phyloP scores from a whole-genome alignment of 2,329 filamentous ascomycete species.

The Nothophaeocryptopus gaeumannii region DNA sequence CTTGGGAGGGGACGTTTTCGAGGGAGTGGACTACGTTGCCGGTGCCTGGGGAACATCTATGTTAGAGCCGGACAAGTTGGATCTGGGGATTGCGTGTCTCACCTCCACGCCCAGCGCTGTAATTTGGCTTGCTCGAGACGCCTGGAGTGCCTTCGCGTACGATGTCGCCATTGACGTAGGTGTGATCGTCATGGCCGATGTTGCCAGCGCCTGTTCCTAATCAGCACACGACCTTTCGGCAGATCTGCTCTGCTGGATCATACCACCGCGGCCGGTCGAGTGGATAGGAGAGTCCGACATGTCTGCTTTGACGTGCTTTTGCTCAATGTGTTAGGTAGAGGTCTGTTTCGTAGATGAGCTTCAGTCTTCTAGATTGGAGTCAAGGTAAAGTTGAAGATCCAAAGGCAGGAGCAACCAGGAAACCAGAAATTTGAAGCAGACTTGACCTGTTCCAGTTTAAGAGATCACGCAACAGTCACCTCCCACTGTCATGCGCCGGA shows the following conservation, averaged over 20 bases:
- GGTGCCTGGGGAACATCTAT: neutral
- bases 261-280: conserved; percentile 58
- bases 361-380: neutral
- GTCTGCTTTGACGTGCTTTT: conserved; percentile 1
- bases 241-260: neutral
- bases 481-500: neutral
- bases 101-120: conserved; percentile 39
- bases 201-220: conserved; percentile 53
- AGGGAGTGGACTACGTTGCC: conserved; percentile 18
- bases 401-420: no score
- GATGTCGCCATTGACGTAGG: conserved; percentile 47
- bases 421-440: neutral
- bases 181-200: conserved; percentile 51
- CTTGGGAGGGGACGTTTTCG: conserved; percentile 32
- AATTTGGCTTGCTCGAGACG: conserved; percentile 38
- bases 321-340: neutral
- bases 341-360: neutral
- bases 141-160: conserved; percentile 46
- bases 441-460: neutral
- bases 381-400: neutral
- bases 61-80: conserved; percentile 24
- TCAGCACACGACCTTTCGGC: neutral
- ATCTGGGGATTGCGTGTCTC: conserved; percentile 35
- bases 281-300: conserved; percentile 28
- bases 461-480: neutral